Percentiles rank a stretch among this genome's conserved stretches.
These are phyloP conservation scores for Aotearoamyces nothofagi DNA, from an alignment of 2,329 filamentous ascomycete genomes.

Conservation along the genomic window DNA sequence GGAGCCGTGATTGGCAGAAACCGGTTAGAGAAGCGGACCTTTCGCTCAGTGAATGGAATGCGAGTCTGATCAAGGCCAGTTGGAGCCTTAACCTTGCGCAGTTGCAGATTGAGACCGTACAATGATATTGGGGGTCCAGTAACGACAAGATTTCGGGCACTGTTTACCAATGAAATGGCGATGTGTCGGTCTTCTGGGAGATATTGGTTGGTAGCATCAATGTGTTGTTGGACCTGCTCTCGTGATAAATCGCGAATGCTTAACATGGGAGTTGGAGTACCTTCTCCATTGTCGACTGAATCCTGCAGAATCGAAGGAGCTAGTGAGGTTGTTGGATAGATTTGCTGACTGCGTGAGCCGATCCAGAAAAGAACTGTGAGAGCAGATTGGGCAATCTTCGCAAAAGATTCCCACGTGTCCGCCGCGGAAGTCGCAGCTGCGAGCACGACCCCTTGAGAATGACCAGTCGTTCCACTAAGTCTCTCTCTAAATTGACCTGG, in stretches of 20 bases:
- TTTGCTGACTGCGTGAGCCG: slow-evolving; percentile 89
- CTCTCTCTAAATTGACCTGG: slow-evolving; percentile 78
- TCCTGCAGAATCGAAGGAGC: slow-evolving; percentile 84
- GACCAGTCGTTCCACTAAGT: slow-evolving; percentile 79
- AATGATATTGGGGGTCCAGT: slow-evolving; percentile 91
- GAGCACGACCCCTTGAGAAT: slow-evolving; percentile 92
- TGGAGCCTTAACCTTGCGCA: slow-evolving; percentile 93
- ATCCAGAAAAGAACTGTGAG: slow-evolving; percentile 98
- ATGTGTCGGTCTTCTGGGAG: slow-evolving; percentile 87
- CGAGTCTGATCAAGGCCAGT: slow-evolving; percentile 95
- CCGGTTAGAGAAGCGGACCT: slow-evolving; percentile 89
- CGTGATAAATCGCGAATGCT: slow-evolving; percentile 88
- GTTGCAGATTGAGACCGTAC: slow-evolving; percentile 86
- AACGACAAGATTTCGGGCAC: slow-evolving; percentile 90
- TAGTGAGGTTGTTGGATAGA: slow-evolving; percentile 87
- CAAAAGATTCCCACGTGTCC: slow-evolving; percentile 85
- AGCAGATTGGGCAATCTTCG: slow-evolving; percentile 62
- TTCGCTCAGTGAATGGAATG: slow-evolving; percentile 88
- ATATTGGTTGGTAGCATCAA: slow-evolving; percentile 93
- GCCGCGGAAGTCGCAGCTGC: slow-evolving; percentile 84
- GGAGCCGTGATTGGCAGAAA: slow-evolving; percentile 96
- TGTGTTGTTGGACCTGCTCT: slow-evolving; percentile 85
- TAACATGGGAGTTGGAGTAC: slow-evolving; percentile 91
- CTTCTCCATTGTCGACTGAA: slow-evolving; percentile 86
- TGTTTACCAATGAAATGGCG: slow-evolving; percentile 89